These are phyloP conservation scores for Naganishia kalamii DNA, from an alignment of 768 basidiomycete genomes.

Conservation along the genomic window DNA sequence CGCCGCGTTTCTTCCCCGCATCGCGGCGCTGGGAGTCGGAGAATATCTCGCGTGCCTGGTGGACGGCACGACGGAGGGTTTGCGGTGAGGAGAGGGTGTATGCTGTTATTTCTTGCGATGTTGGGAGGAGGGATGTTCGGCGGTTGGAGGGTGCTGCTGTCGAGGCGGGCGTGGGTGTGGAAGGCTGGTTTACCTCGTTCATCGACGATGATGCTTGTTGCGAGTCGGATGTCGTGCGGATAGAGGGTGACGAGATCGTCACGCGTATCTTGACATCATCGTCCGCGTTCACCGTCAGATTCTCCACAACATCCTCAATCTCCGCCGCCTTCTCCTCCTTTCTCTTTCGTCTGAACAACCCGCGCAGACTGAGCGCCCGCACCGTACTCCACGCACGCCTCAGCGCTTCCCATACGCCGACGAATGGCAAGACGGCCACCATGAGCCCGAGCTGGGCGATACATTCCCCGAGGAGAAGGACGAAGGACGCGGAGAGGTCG, in stretches of 20 bases:
- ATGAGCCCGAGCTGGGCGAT: slow-evolving; percentile 3
- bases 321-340: background rate
- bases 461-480: slow-evolving; percentile 1
- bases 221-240: too few species aligned
- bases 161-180: background rate
- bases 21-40: background rate
- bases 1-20: slow-evolving; percentile 5
- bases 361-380: background rate
- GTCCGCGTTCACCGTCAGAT: background rate
- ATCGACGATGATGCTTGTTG: background rate
- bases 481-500: background rate
- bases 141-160: background rate
- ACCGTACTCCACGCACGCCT: too few species aligned
- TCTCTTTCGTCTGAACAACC: background rate
- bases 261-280: background rate
- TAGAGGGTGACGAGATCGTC: background rate
- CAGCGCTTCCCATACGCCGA: background rate
- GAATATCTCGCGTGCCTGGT: slow-evolving; percentile 4
- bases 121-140: background rate
- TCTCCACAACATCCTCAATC: background rate
- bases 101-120: background rate
- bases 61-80: background rate
- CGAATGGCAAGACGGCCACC: slow-evolving; percentile 1
- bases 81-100: slow-evolving; percentile 11
- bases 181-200: background rate